Base-by-base conservation (phyloP, 169 alveolate genomes). In the Plasmodium adleri region DNA sequence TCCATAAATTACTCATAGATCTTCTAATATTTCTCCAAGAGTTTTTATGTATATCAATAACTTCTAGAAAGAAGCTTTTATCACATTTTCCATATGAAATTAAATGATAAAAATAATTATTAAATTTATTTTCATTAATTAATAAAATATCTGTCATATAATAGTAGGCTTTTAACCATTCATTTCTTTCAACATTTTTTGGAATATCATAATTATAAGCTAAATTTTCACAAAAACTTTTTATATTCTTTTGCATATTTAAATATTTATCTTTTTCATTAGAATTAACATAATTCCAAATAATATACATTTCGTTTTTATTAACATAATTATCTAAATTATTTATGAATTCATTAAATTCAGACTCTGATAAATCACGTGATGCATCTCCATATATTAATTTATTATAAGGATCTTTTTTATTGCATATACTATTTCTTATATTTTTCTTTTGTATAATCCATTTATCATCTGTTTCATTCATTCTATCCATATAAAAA, bases 1-100 rank as follows among this genome's bases (percentile, higher is more conserved):
- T 72, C 68, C 83, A 72, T 64, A 50, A 72, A 60, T 39, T 72
- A 52, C 15, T 50, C 83, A 72, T 72, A 12, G 26, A 17, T n/a
- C 20, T 72, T 58, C 83, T 47, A 20, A 72, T 50, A 39, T 52
- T 72, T 47, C 8, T 52, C 17, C n/a, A 22, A 32, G 26, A 22
- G 0, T 4, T 52, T 15, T 8, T 72, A 67, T 72, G 54, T 3
- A 7, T 72, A 52, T 72, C 54, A 22, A 72, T 26, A 49, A 72
- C 49, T 10, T 72, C 68, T 1, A 72, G 22, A 52, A 72, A 72
- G 13, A 1, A 50, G 70, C 52, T 24, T 10, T 67, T 64, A n/a
- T 52, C 70, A 9, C 56, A 10, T 39, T 15, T 72, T 49, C 83
- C 83, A 50, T 72, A 1, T 12, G 49, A 10, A 17, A 72, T 22